Conservation (phyloP, 805 yeast species). For the Lipomyces sp. region DNA sequence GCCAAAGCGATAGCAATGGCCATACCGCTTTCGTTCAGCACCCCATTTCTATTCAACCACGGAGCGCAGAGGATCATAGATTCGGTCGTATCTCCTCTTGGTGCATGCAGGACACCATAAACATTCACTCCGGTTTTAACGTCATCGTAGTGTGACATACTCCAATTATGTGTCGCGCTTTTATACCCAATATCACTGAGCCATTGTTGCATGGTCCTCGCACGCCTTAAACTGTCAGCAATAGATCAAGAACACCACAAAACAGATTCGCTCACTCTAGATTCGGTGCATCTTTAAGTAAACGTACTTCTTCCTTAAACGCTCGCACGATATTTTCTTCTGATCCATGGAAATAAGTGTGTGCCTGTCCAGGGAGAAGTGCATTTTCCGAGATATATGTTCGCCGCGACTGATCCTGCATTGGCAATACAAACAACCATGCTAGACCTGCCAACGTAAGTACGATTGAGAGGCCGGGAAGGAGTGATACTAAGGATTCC, state of each 20-base stretch:
- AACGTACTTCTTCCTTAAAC: slow-evolving; percentile 64
- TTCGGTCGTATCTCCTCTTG: slow-evolving; percentile 95
- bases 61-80: slow-evolving; percentile 91
- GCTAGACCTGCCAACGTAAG: slow-evolving; percentile 50
- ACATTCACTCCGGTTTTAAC: slow-evolving; percentile 53
- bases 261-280: slow-evolving; percentile 24
- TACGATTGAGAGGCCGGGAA: slow-evolving; percentile 17
- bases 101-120: slow-evolving; percentile 87
- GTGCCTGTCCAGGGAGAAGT: slow-evolving; percentile 93
- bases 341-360: slow-evolving; percentile 85
- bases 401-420: slow-evolving; percentile 77
- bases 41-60: slow-evolving; percentile 71
- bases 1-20: slow-evolving; percentile 74
- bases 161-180: slow-evolving; percentile 55
- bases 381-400: slow-evolving; percentile 97
- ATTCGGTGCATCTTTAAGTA: slow-evolving; percentile 42
- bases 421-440: slow-evolving; percentile 68
- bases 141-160: slow-evolving; percentile 40
- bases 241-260: background rate
- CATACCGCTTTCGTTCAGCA: slow-evolving; percentile 77
- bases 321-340: slow-evolving; percentile 95
- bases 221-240: slow-evolving; percentile 44
- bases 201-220: slow-evolving; percentile 60
- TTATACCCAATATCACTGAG: slow-evolving; percentile 73
- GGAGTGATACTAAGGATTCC: slow-evolving; percentile 6